Evolutionary conservation across 2,329 filamentous ascomycete genomes (phyloP).

Genomic region (Monosporascus sp.): DNA sequence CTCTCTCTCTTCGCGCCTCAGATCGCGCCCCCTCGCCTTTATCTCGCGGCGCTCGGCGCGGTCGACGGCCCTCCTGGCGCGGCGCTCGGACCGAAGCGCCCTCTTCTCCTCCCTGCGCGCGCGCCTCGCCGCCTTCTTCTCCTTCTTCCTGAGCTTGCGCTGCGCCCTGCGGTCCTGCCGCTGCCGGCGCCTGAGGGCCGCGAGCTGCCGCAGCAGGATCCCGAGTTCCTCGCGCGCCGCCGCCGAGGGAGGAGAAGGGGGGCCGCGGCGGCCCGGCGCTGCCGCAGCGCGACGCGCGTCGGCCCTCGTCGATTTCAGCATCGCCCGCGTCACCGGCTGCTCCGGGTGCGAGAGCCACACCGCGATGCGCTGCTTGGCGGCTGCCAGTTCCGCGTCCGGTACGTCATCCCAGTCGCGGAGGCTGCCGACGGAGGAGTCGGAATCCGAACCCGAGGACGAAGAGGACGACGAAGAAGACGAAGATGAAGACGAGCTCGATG

Average conservation of each 20-base stretch:
- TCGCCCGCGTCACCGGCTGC: slow-evolving; percentile 41
- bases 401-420: slow-evolving; percentile 51
- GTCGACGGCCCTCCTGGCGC: neutral
- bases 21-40: no score
- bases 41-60: neutral
- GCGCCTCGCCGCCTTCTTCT: slow-evolving; percentile 18
- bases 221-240: slow-evolving; percentile 25
- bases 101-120: slow-evolving; percentile 25
- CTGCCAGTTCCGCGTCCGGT: slow-evolving; percentile 41
- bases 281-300: slow-evolving; percentile 32
- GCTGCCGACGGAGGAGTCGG: slow-evolving; percentile 42
- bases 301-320: slow-evolving; percentile 35
- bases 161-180: slow-evolving; percentile 27
- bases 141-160: slow-evolving; percentile 28
- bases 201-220: slow-evolving; percentile 40
- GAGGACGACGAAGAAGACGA: slow-evolving; percentile 28
- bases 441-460: slow-evolving; percentile 28
- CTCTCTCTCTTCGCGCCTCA: no score
- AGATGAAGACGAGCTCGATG: no score
- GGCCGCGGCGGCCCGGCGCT: no score
- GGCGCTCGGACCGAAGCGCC: neutral
- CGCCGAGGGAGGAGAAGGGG: neutral
- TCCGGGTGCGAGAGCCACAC: slow-evolving; percentile 47
- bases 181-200: slow-evolving; percentile 36
- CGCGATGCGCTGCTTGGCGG: slow-evolving; percentile 38